A percentile compares a stretch with the other conserved stretches of the same genome.
Conservation (phyloP, 148 eudicot genomes). For the Arctostaphylos glauca region DNA sequence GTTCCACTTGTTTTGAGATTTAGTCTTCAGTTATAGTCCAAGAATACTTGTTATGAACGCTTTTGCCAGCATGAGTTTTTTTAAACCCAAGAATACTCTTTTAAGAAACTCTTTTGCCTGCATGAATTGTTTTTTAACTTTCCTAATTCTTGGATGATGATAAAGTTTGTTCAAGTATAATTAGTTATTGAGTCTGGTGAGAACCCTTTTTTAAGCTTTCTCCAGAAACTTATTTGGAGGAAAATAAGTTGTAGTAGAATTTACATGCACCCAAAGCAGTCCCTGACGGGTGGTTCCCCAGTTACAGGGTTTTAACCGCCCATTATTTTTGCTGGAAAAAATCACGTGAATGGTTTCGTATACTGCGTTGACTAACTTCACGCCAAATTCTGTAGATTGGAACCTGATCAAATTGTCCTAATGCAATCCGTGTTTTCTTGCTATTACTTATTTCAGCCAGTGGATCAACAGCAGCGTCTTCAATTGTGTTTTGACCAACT, state of each 20-base stretch:
- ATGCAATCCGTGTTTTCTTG: not conserved
- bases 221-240: not conserved
- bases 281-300: not conserved
- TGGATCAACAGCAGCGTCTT: conserved; percentile 47
- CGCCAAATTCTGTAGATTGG: not conserved
- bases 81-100: not conserved
- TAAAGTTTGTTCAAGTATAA: not conserved
- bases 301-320: conserved; percentile 1
- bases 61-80: not conserved
- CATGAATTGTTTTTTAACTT: not conserved
- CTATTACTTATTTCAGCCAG: conserved; percentile 32
- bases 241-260: not conserved
- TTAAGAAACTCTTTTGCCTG: not conserved
- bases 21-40: not conserved
- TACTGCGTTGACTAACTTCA: not conserved
- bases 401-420: not conserved
- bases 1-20: not conserved
- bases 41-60: not conserved
- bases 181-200: not conserved
- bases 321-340: not conserved
- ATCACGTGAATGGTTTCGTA: not conserved
- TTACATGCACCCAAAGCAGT: not conserved
- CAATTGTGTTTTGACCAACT: conserved; percentile 50
- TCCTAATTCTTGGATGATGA: not conserved
- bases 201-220: not conserved